Conservation (phyloP, 2,329 filamentous ascomycete genomes). For the Pleomassaria siparia region DNA sequence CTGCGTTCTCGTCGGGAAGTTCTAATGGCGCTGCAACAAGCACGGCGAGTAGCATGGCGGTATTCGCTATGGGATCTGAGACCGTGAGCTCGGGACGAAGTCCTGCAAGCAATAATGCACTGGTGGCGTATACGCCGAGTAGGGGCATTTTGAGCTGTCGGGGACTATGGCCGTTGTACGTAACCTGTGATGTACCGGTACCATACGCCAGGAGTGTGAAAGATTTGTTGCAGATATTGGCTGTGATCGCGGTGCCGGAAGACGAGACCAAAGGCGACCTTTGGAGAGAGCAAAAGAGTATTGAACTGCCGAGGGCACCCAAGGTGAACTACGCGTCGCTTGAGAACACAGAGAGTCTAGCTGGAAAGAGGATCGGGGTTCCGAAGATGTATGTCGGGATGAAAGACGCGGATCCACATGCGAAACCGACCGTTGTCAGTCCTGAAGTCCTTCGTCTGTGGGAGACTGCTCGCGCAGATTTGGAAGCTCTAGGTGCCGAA, state of each 20-base stretch:
- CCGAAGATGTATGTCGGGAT: constrained; percentile 56
- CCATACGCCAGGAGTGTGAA: constrained; percentile 55
- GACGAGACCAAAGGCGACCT: constrained; percentile 51
- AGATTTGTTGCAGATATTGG: constrained; percentile 54
- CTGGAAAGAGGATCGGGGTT: constrained; percentile 52
- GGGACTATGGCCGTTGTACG: constrained; percentile 59
- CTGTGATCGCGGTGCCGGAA: constrained; percentile 52
- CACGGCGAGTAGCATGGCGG: constrained; percentile 53
- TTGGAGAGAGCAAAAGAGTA: constrained; percentile 54
- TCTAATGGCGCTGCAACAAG: constrained; percentile 59
- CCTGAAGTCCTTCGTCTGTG: no score
- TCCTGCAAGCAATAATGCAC: constrained; percentile 59
- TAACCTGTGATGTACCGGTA: constrained; percentile 58
- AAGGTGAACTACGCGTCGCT: constrained; percentile 43
- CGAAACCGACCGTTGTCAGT: no score
- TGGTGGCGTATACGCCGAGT: constrained; percentile 60
- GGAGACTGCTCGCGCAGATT: constrained; percentile 36
- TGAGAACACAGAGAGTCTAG: constrained; percentile 33
- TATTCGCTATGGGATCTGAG: constrained; percentile 58
- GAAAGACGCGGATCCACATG: no score
- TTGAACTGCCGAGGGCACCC: constrained; percentile 44
- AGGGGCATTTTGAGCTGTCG: constrained; percentile 54
- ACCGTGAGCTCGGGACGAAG: constrained; percentile 59
- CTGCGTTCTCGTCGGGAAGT: constrained; percentile 59
- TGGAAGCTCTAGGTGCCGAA: constrained; percentile 47